These are phyloP conservation scores for Tuber brumale DNA, from an alignment of 495 filamentous ascomycete species.

Conservation along the genomic window DNA sequence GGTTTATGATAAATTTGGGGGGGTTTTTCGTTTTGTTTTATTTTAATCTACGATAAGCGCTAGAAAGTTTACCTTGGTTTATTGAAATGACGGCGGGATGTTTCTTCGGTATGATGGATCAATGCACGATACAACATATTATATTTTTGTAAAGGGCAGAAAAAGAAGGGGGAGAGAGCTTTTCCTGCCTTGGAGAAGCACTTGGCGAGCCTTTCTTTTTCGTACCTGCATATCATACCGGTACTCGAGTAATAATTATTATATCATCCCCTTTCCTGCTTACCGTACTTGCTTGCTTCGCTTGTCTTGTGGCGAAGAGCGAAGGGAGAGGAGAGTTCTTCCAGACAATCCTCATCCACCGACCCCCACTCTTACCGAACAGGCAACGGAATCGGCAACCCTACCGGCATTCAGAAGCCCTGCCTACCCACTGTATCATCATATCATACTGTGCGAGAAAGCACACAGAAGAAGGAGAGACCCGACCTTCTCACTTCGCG, in stretches of 20 bases:
- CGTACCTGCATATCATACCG: conserved; percentile 40
- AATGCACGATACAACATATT: conserved; percentile 7
- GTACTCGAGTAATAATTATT: no score
- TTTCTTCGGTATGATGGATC: background rate
- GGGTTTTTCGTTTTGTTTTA: background rate
- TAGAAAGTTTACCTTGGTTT: background rate
- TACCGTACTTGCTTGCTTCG: background rate
- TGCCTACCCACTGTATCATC: no score
- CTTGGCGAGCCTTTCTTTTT: conserved; percentile 13
- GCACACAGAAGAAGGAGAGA: background rate
- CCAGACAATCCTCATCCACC: background rate
- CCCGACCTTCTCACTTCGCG: background rate
- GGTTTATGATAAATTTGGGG: background rate
- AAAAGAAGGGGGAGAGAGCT: conserved; percentile 10
- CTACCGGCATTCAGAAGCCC: background rate
- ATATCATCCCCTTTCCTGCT: background rate
- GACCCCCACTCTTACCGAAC: background rate
- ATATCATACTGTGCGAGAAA: background rate
- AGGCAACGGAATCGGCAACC: background rate
- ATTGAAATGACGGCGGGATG: background rate
- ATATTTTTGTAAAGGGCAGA: conserved; percentile 7
- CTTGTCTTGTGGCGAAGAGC: background rate
- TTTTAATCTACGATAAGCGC: background rate
- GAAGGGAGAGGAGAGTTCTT: background rate
- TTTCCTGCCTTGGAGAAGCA: conserved; percentile 7